phyloP scores from a whole-genome alignment of 2,329 filamentous ascomycete genomes.

The Harringtonia aguacate region DNA sequence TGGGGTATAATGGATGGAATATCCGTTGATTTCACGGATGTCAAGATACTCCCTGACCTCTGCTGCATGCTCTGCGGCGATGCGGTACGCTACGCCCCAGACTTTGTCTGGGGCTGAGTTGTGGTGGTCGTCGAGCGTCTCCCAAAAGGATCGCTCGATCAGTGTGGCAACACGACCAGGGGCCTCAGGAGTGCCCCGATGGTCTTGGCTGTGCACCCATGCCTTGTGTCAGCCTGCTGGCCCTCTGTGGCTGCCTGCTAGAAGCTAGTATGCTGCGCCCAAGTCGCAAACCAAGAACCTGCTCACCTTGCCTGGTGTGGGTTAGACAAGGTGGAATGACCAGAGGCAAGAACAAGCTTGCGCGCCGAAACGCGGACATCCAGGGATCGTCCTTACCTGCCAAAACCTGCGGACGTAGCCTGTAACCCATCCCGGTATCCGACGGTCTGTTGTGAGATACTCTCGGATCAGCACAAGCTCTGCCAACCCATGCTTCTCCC shows the following conservation, averaged over 20 bases:
- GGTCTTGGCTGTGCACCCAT: slow-evolving; percentile 64
- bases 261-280: too few relatives aligned
- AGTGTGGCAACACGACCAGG: slow-evolving; percentile 91
- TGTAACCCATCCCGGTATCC: slow-evolving; percentile 80
- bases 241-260: background rate
- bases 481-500: background rate
- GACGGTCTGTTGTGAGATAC: slow-evolving; percentile 50
- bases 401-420: slow-evolving; percentile 95
- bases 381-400: slow-evolving; percentile 57
- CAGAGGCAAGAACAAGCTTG: background rate
- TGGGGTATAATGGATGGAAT: slow-evolving; percentile 82
- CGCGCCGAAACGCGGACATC: too few relatives aligned
- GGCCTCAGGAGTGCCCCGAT: slow-evolving; percentile 78
- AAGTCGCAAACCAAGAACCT: too few relatives aligned
- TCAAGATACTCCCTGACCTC: slow-evolving; percentile 85
- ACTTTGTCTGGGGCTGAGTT: slow-evolving; percentile 53
- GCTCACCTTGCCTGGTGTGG: slow-evolving; percentile 7
- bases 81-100: slow-evolving; percentile 91
- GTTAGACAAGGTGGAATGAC: background rate
- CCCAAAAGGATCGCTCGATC: slow-evolving; percentile 77
- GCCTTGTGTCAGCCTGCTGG: background rate
- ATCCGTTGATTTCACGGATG: slow-evolving; percentile 95
- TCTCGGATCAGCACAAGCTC: background rate
- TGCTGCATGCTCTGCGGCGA: slow-evolving; percentile 57
- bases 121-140: slow-evolving; percentile 60